Base-by-base conservation (phyloP, 805 yeast species). In the Metschnikowia orientalis region DNA sequence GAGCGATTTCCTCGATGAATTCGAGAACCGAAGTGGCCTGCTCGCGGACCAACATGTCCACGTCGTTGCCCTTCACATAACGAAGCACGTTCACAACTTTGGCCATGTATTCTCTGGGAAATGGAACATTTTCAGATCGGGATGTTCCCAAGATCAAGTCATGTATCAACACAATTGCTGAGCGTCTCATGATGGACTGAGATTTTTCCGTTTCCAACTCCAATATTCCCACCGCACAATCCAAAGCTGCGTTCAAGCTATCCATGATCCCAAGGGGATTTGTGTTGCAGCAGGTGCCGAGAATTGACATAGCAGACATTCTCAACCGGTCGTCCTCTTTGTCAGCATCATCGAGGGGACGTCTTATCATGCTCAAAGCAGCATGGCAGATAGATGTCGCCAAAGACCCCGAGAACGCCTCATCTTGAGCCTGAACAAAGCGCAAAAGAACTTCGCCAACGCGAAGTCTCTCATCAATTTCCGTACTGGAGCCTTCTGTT, bases 291-390 rank as follows among this genome's bases (percentile, higher is more conserved):
- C 82, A 63, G 5, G 73, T 61, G 18, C 97, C 95, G n/a, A 90
- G 54, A 9, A 92, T 56, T 0, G 96, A 84, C 77, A 89, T 72
- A 0, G 95, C 75, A 2, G 97, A 89, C 82, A 87, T 79, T 44
- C 97, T 66, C 23, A 88, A 42, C 23, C 79, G 69, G 37, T 69
- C 63, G 42, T 87, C 95, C 3, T 36, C 59, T 13, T 56, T 51
- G 4, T 54, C 44, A n/a, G 55, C 42, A 1, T 41, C 51, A 4
- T 40, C 40, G 1, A 29, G 26, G 2, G 50, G 38, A 19, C 61
- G 44, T 26, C 63, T 42, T 3, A 77, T 61, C 14, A 69, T 28
- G 1, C 44, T 26, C 2, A 83, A 48, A 18, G 77, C 67, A 0
- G 66, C 47, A 4, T 58, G 51, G 1, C 75, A 66, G 4, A 87